Conservation (phyloP, 495 filamentous ascomycete genomes). For the Tuber brumale region DNA sequence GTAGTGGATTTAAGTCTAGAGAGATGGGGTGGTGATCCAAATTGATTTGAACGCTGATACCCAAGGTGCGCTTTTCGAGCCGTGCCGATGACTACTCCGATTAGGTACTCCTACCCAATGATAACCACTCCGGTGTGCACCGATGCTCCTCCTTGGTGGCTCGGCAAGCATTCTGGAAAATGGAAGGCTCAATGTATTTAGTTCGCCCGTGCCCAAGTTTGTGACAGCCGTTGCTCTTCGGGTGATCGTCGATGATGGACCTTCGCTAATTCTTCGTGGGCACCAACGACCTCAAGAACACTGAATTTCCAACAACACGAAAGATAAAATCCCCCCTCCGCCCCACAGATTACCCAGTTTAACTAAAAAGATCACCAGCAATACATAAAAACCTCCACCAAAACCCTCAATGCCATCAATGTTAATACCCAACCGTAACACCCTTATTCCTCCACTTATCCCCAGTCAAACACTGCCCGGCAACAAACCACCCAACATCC, state of each 20-base stretch:
- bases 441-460: conserved; percentile 44
- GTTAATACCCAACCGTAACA: conserved; percentile 43
- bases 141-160: no score
- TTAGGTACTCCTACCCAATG: no score
- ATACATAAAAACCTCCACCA: not conserved
- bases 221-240: not conserved
- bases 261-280: not conserved
- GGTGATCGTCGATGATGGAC: not conserved
- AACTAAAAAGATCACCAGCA: not conserved
- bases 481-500: conserved; percentile 47
- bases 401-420: not conserved
- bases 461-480: conserved; percentile 41
- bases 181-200: no score
- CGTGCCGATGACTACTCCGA: no score
- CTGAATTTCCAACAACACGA: not conserved
- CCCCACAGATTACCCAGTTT: not conserved
- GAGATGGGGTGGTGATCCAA: no score
- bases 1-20: no score
- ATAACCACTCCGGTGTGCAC: no score
- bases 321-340: not conserved
- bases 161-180: no score
- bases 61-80: no score
- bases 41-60: no score
- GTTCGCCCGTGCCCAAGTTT: not conserved
- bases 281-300: not conserved